Evolutionary conservation across 2,329 filamentous ascomycete species (phyloP), one percentile per base, ranked within the genome.

Genomic region (Ceratocystis cubensis): DNA sequence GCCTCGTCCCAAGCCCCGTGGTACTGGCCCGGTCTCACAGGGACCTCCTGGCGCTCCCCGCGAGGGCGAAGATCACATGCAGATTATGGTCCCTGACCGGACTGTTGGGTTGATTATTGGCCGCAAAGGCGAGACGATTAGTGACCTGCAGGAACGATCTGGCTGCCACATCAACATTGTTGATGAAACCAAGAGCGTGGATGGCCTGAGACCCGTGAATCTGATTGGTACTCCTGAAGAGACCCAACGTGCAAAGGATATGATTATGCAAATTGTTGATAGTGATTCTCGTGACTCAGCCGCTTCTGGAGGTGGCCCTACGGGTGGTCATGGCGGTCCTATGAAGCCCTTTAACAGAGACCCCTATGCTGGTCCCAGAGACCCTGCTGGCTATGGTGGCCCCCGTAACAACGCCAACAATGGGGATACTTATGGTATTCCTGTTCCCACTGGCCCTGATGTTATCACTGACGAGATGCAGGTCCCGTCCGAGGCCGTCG

Each of bases 131-230:
- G 91, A 96, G 77, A 96, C 91, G 1, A 96, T 96, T 72, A 87
- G 91, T 73, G 91, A 96, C 74, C 80, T 96, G 28, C 92, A 96
- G 76, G 91, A 96, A 75, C 83, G 89, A 69, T 94, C 89, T 72
- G 89, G 89, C n/a, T 96, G 91, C 75, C 92, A 96, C 75, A 91
- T 96, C 75, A 96, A 96, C 75, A 96, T 96, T 72, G 89, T 96
- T 50, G 89, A 89, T 72, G 91, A 96, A 77, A 90, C 90, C 71
- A 95, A 96, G 81, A 96, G 90, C 73, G 84, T 96, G 70, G 95
- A 95, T 73, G 91, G 91, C 57, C 80, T 96, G 69, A 86, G 91
- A 63, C 91, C 92, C 33, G 91, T 96, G 69, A 96, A 96, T 74
- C 81, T 96, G 62, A 96, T 96, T 71, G 91, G 91, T 68, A 86